Evolutionary conservation across 169 alveolate species (phyloP).

Genomic region (Plasmodium fragile): DNA sequence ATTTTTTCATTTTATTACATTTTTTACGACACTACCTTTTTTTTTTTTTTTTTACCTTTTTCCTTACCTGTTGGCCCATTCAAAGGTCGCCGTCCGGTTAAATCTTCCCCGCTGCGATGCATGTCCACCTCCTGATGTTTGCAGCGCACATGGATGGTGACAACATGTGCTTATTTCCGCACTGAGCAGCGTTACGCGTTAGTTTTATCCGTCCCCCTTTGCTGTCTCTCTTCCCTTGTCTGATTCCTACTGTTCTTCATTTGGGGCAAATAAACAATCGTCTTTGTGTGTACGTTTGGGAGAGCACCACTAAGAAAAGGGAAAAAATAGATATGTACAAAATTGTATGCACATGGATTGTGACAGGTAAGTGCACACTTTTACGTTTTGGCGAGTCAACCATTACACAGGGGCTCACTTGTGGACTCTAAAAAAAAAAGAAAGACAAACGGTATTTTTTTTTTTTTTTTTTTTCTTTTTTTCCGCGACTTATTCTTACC

Average conservation of each 20-base stretch:
- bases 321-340: background rate
- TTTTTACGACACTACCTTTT: background rate
- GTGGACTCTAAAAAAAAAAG: background rate
- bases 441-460: background rate
- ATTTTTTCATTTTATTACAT: conserved; percentile 2
- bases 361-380: background rate
- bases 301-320: background rate
- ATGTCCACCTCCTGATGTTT: background rate
- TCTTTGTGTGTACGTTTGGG: background rate
- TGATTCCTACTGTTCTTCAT: background rate
- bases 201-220: background rate
- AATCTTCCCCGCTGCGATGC: background rate
- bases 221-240: background rate
- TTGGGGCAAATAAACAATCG: background rate
- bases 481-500: background rate
- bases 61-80: background rate
- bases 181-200: background rate
- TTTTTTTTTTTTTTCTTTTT: conserved; percentile 3
- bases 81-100: background rate
- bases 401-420: background rate
- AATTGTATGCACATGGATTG: background rate
- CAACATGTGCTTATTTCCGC: background rate
- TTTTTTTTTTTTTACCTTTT: conserved; percentile 5
- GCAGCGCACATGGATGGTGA: background rate
- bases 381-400: background rate